Evolutionary conservation across 1,139 yeast species (phyloP).

Genomic region (Yamadazyma conglobata): DNA sequence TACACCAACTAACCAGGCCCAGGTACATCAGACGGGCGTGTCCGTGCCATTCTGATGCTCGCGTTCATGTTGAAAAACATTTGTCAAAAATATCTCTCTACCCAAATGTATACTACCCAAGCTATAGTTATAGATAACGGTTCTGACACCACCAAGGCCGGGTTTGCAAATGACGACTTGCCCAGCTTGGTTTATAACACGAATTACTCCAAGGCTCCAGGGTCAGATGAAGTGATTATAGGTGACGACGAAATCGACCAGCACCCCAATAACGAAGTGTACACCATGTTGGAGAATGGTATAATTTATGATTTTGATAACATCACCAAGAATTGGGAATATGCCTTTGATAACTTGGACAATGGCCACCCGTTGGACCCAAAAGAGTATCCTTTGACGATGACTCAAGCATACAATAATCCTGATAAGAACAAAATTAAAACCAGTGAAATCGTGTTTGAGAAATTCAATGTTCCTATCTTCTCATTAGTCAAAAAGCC

Average conservation of each 20-base stretch:
- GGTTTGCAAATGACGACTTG: constrained; percentile 61
- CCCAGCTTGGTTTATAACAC: constrained; percentile 61
- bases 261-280: constrained; percentile 48
- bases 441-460: constrained; percentile 62
- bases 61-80: constrained; percentile 1
- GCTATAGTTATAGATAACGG: constrained; percentile 72
- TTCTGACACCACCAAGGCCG: constrained; percentile 63
- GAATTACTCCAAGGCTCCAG: constrained; percentile 42
- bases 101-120: constrained; percentile 18
- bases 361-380: constrained; percentile 40
- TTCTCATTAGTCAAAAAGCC: constrained; percentile 70
- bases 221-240: constrained; percentile 28
- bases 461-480: constrained; percentile 60
- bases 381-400: constrained; percentile 57
- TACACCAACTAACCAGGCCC: too few species aligned
- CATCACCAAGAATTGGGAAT: constrained; percentile 55
- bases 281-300: constrained; percentile 64
- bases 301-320: constrained; percentile 64
- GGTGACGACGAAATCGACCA: constrained; percentile 51
- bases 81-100: too few species aligned
- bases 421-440: constrained; percentile 48
- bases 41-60: too few species aligned
- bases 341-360: constrained; percentile 51
- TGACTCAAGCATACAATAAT: constrained; percentile 66
- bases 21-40: too few species aligned